Conservation (phyloP, 1,284 basidiomycete species). For the Bjerkandera adusta region DNA sequence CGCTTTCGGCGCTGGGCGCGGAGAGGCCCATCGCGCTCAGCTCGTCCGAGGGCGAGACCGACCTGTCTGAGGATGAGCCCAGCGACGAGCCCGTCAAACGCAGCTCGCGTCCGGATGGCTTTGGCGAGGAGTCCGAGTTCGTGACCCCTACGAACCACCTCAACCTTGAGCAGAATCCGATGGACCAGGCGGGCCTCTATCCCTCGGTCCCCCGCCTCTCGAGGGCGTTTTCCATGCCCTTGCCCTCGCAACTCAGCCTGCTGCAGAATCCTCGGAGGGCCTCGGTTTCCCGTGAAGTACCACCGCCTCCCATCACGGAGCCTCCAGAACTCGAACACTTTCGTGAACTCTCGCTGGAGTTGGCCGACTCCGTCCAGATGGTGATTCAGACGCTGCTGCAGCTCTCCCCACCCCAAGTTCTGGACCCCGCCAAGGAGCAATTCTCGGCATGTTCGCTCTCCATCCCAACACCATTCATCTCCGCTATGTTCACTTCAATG, state of each 20-base stretch:
- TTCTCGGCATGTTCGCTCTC: slow-evolving; percentile 84
- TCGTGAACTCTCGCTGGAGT: slow-evolving; percentile 71
- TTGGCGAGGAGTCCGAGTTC: slow-evolving; percentile 28
- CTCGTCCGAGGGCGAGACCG: slow-evolving; percentile 51
- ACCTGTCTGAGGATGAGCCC: slow-evolving; percentile 44
- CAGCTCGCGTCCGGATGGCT: slow-evolving; percentile 26
- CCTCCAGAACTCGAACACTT: slow-evolving; percentile 41
- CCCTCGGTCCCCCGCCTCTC: slow-evolving; percentile 50
- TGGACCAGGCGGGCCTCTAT: slow-evolving; percentile 28
- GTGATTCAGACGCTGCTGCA: slow-evolving; percentile 88
- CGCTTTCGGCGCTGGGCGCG: slow-evolving; percentile 28
- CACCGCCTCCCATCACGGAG: slow-evolving; percentile 16
- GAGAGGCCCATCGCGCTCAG: slow-evolving; percentile 39
- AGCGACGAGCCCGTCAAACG: slow-evolving; percentile 22
- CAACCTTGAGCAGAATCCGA: slow-evolving; percentile 32
- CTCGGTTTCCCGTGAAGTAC: slow-evolving; percentile 15
- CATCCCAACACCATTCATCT: slow-evolving; percentile 81
- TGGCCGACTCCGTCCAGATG: slow-evolving; percentile 86
- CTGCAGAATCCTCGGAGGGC: slow-evolving; percentile 61
- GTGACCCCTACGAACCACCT: slow-evolving; percentile 35
- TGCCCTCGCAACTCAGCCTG: slow-evolving; percentile 65
- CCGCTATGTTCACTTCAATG: slow-evolving; percentile 87
- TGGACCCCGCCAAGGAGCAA: slow-evolving; percentile 90
- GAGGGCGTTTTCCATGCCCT: slow-evolving; percentile 70
- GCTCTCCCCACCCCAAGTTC: slow-evolving; percentile 83